phyloP scores from a whole-genome alignment of 1,284 basidiomycete species.

The Irpex sp. region DNA sequence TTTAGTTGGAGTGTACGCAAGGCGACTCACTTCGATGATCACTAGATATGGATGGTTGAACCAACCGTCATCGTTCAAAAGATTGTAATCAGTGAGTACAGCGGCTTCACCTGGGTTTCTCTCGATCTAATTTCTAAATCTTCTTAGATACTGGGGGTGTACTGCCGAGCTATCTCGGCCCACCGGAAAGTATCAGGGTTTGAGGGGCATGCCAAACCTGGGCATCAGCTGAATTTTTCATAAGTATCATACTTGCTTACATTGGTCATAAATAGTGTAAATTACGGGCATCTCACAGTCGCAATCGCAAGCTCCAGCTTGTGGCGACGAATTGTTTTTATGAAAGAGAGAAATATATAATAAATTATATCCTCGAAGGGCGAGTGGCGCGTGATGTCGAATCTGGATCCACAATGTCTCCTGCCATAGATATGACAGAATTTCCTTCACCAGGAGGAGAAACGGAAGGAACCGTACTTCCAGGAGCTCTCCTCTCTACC shows the following conservation, averaged over 20 bases:
- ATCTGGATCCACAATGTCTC: background rate
- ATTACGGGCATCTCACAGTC: background rate
- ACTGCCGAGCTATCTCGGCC: constrained; percentile 51
- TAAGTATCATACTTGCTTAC: background rate
- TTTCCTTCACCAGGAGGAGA: background rate
- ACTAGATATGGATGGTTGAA: constrained; percentile 49
- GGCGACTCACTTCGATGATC: background rate
- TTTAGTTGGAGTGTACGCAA: background rate
- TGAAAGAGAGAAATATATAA: background rate
- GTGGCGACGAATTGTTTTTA: background rate
- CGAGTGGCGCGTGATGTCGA: background rate
- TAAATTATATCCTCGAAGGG: background rate
- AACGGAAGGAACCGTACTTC: background rate
- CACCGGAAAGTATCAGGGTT: constrained; percentile 47
- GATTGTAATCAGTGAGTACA: constrained; percentile 47
- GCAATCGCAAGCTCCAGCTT: background rate
- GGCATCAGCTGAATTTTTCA: background rate
- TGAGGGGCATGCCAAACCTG: constrained; percentile 1
- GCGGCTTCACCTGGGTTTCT: background rate
- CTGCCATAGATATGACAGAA: background rate
- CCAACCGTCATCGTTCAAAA: constrained; percentile 58
- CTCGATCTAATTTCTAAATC: background rate
- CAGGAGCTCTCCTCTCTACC: background rate
- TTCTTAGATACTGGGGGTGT: constrained; percentile 49
- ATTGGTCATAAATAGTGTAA: background rate